Evolutionary conservation across 2,329 filamentous ascomycete genomes (phyloP), one percentile per base, ranked within the genome.

Genomic region (Alternaria sp.): DNA sequence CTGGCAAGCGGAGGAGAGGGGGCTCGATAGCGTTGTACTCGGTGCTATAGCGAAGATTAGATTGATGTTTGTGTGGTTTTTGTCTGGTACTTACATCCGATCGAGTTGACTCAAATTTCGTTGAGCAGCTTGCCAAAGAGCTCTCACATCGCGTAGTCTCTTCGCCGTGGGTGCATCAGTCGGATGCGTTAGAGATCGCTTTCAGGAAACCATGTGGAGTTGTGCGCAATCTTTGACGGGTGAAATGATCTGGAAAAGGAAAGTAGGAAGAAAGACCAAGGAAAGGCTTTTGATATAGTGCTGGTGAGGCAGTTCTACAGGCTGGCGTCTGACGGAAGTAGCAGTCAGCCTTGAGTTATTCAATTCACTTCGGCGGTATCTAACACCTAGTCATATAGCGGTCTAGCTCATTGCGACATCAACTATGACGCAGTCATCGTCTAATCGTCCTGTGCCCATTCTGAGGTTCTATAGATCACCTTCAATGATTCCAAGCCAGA

Each of bases 151-250:
- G 5, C 27, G n/a, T 10, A 2, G n/a, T 2, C 12, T 4, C 7
- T 32, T 20, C n/a, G 25, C 5, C 9, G 3, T 28, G 2, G 5
- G 2, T 28, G 25, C 16, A 28, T 6, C 27, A 0, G 16, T 14
- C 10, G 3, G 1, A 11, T 4, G 0, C 0, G 25, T 3, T 6
- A 1, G 9, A 28, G 0, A 8, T n/a, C 5, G 10, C 27, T 46
- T 46, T 2, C 3, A 9, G 4, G 8, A 27, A 0, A 25, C 25
- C 44, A 30, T 46, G 10, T 12, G 20, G 2, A 2, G 10, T 11
- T 14, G 2, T 34, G 32, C 32, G 32, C 0, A 11, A 34, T 0
- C 0, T 11, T 0, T 30, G 28, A 11, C 10, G 28, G 4, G 3
- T 9, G 28, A 10, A 9, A 0, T 11, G 28, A 30, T 30, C 28